Evolutionary conservation across 2,329 filamentous ascomycete species (phyloP), one percentile per base, ranked within the genome.

Genomic region (Trichoderma breve): DNA sequence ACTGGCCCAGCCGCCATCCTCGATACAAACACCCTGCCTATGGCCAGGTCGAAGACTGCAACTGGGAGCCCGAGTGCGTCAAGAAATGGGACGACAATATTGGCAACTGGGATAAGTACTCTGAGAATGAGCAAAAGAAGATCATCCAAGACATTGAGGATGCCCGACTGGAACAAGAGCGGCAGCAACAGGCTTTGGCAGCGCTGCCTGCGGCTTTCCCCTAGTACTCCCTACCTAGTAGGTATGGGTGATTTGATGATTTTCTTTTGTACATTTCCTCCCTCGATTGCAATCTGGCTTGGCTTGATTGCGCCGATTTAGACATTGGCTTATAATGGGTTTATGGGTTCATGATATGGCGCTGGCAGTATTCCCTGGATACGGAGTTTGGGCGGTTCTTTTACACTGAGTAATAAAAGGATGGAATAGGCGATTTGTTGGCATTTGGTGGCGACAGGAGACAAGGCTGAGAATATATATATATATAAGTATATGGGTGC

Each of bases 21-120:
- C 85, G 91, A 34, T 91, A 86, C 81, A 89, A 84, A 61, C 91
- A 93, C 78, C 90, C 90, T 1, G 87, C 90, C 68, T 92, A 90
- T 76, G 91, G 90, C 6, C 89, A 92, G 79, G 90, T 93, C 0
- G 91, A 93, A 78, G 84, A 86, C 74, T 93, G 91, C 80, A 93
- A 93, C 77, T 93, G 91, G 91, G 85, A 89, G 57, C 79, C 82
- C 6, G 86, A 89, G 5, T 93, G 91, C 75, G 89, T 93, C 12
- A 83, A 82, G 30, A 82, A 86, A 75, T 93, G 91, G 91, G 91
- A 93, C 74, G 84, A 86, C 74, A 87, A 92, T 75, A 88, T 88
- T 0, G 87, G 86, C 2, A 85, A 84, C 24, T 93, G 90, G 79
- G 86, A 89, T 6, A 83, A 83, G 30, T 81, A 92, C 6, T 80